A percentile compares a stretch with the other conserved stretches of the same genome.
These are phyloP conservation scores for Leishmania arabica DNA, from an alignment of 208 protist genomes.

Conservation along the genomic window DNA sequence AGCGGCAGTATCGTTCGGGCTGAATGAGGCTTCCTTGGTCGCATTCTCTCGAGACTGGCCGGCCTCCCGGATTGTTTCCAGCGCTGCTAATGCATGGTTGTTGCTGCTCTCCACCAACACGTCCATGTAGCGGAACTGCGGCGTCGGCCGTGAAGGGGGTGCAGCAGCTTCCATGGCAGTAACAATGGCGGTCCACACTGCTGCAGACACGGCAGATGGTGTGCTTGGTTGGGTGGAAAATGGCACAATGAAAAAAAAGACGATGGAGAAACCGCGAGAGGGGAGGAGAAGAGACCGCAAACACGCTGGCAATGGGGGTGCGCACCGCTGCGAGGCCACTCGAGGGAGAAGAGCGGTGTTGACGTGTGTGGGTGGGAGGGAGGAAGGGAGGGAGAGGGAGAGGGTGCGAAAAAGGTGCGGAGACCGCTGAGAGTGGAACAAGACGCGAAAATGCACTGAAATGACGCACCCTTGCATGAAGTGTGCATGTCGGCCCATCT, in stretches of 20 bases:
- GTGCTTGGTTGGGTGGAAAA: neutral
- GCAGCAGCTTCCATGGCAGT: neutral
- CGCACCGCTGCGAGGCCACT: neutral
- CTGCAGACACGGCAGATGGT: neutral
- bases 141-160: neutral
- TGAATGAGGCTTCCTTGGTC: neutral
- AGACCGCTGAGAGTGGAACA: neutral
- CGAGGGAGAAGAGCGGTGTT: neutral
- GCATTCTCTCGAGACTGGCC: neutral
- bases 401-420: neutral
- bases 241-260: neutral
- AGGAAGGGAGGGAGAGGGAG: neutral
- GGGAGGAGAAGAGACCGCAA: neutral
- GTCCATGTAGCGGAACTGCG: constrained; percentile 17
- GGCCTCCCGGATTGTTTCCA: constrained; percentile 29
- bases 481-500: neutral
- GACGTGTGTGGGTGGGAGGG: neutral
- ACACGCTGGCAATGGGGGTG: neutral
- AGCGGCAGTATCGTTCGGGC: neutral
- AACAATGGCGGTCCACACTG: neutral
- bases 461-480: neutral
- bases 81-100: constrained; percentile 14
- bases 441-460: too few species aligned
- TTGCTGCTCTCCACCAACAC: constrained; percentile 24
- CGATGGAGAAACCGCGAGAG: neutral